Conservation (phyloP, 306 rosid genomes). For the Styphnolobium japonicum region DNA sequence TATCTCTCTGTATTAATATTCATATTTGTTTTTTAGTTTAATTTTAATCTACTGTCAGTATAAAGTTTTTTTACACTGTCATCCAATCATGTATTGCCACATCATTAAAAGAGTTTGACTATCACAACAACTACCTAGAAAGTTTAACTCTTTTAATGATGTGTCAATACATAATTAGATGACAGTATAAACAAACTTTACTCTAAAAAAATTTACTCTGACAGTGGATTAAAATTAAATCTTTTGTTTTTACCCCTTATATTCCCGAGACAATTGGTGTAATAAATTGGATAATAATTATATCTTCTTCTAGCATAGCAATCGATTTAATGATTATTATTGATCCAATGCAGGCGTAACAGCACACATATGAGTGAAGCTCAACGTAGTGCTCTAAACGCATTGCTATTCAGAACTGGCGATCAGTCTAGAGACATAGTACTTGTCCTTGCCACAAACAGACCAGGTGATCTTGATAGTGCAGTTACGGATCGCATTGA, state of each 20-base stretch:
- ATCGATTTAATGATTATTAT: conserved; percentile 1
- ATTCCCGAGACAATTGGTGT: background rate
- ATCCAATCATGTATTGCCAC: too few species aligned
- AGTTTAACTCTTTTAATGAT: too few species aligned
- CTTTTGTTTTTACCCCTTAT: too few species aligned
- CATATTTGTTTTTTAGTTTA: too few species aligned
- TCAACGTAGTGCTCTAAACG: conserved; percentile 96
- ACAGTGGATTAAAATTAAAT: too few species aligned
- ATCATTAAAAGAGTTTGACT: too few species aligned
- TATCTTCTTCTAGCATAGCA: background rate
- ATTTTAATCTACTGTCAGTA: too few species aligned
- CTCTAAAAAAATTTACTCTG: too few species aligned
- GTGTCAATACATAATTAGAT: too few species aligned
- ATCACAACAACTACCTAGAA: too few species aligned
- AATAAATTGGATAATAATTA: background rate
- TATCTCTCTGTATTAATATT: background rate
- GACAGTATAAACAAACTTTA: too few species aligned
- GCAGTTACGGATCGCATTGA: conserved; percentile 94
- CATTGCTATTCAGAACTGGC: conserved; percentile 96
- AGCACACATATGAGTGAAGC: conserved; percentile 96
- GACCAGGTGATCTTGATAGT: conserved; percentile 93
- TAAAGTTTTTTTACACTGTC: too few species aligned
- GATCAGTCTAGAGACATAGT: conserved; percentile 97
- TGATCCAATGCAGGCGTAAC: conserved; percentile 75
- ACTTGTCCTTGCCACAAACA: conserved; percentile 95